A percentile compares a stretch with the other conserved stretches of the same genome.
phyloP scores from a whole-genome alignment of 768 basidiomycete genomes.

The Agaricus blazei region DNA sequence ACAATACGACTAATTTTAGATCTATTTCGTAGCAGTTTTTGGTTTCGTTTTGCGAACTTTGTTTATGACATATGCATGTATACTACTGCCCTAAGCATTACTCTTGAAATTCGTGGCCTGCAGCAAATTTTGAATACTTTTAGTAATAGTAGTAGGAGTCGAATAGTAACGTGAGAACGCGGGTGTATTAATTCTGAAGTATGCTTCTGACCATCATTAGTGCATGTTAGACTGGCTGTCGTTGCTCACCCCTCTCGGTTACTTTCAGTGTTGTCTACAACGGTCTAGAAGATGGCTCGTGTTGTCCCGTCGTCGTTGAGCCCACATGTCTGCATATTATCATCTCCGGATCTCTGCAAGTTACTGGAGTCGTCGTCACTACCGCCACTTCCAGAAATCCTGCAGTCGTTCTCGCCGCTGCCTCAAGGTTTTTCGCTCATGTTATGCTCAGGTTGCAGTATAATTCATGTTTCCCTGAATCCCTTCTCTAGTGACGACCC shows the following conservation, averaged over 20 bases:
- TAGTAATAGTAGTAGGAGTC: too few species aligned
- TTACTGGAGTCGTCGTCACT: conserved; percentile 54
- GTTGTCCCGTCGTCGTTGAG: conserved; percentile 69
- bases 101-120: too few species aligned
- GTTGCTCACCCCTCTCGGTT: not conserved
- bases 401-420: conserved; percentile 82
- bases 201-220: not conserved
- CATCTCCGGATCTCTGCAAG: conserved; percentile 64
- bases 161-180: conserved; percentile 2
- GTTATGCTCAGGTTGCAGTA: not conserved
- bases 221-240: not conserved
- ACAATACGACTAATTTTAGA: too few species aligned
- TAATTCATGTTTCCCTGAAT: not conserved
- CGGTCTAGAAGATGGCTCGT: conserved; percentile 34
- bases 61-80: too few species aligned
- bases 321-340: conserved; percentile 73
- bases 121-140: too few species aligned
- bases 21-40: too few species aligned
- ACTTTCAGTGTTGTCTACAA: not conserved
- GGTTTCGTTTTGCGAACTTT: too few species aligned
- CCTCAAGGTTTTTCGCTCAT: conserved; percentile 53
- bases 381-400: conserved; percentile 65
- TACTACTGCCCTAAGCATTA: too few species aligned
- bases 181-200: not conserved
- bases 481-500: conserved; percentile 57